These are phyloP conservation scores for Debaryomyces hansenii DNA, from an alignment of 805 yeast species.

Conservation along the genomic window DNA sequence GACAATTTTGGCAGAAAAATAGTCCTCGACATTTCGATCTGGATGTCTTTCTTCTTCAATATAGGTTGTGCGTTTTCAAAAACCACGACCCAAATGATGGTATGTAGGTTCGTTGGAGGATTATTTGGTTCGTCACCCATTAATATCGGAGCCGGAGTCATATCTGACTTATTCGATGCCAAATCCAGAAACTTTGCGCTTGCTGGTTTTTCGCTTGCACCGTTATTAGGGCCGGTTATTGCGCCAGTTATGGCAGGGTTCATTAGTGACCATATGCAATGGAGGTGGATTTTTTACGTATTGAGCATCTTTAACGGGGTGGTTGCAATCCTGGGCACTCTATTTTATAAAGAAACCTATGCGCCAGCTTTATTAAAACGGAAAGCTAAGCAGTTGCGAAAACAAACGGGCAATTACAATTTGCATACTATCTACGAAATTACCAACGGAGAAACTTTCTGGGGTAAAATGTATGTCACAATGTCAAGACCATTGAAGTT, in stretches of 20 bases:
- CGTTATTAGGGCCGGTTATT: slow-evolving; percentile 38
- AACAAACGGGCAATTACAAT: slow-evolving; percentile 34
- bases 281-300: slow-evolving; percentile 41
- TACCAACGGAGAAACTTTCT: slow-evolving; percentile 24
- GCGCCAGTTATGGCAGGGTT: slow-evolving; percentile 40
- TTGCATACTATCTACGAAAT: slow-evolving; percentile 40
- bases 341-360: slow-evolving; percentile 35
- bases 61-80: slow-evolving; percentile 37
- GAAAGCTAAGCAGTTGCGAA: slow-evolving; percentile 27
- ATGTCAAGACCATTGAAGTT: slow-evolving; percentile 34
- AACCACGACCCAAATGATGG: slow-evolving; percentile 31
- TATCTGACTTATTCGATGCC: slow-evolving; percentile 38
- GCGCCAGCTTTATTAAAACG: slow-evolving; percentile 31
- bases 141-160: slow-evolving; percentile 40
- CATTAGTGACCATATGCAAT: slow-evolving; percentile 27
- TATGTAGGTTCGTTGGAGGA: slow-evolving; percentile 36
- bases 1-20: slow-evolving; percentile 36
- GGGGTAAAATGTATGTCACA: slow-evolving; percentile 20
- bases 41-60: slow-evolving; percentile 35
- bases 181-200: slow-evolving; percentile 30
- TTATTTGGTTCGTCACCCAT: slow-evolving; percentile 39
- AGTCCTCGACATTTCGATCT: slow-evolving; percentile 32
- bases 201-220: slow-evolving; percentile 38
- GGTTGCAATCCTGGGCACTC: slow-evolving; percentile 30
- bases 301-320: slow-evolving; percentile 34